Evolutionary conservation across 805 yeast genomes (phyloP).

Genomic region (Starmera caribaea): DNA sequence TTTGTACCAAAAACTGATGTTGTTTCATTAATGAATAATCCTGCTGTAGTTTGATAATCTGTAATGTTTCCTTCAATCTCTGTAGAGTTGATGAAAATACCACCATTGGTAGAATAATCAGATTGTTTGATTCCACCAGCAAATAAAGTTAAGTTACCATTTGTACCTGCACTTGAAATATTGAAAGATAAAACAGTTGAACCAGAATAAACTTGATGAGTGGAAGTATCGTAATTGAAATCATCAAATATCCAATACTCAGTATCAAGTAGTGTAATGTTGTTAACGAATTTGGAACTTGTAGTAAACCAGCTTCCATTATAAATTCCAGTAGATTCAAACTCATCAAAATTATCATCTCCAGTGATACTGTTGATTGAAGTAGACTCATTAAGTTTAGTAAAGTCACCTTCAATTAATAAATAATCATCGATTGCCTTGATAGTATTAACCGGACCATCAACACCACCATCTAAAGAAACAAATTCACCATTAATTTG

Average conservation of each 20-base stretch:
- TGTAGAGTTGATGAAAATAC: slow-evolving; percentile 5
- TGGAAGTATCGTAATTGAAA: slow-evolving; percentile 32
- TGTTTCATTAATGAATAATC: slow-evolving; percentile 35
- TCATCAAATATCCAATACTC: slow-evolving; percentile 34
- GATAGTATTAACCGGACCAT: slow-evolving; percentile 24
- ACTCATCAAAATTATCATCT: slow-evolving; percentile 21
- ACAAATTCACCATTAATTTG: neutral
- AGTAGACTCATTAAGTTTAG: slow-evolving; percentile 23
- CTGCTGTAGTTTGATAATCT: slow-evolving; percentile 19
- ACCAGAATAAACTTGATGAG: slow-evolving; percentile 25
- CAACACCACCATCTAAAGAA: slow-evolving; percentile 11
- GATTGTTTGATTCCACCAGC: slow-evolving; percentile 15
- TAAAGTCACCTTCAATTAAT: slow-evolving; percentile 38
- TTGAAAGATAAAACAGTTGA: slow-evolving; percentile 22
- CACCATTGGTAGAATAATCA: slow-evolving; percentile 11
- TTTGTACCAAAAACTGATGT: slow-evolving; percentile 51
- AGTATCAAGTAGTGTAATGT: slow-evolving; percentile 23
- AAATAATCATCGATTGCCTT: slow-evolving; percentile 25
- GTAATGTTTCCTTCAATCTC: slow-evolving; percentile 13
- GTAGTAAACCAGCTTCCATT: slow-evolving; percentile 30
- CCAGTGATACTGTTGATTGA: slow-evolving; percentile 19
- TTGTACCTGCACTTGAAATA: slow-evolving; percentile 14
- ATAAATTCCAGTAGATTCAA: slow-evolving; percentile 27
- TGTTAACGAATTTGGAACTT: slow-evolving; percentile 3
- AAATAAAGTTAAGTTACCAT: slow-evolving; percentile 12